phyloP scores from a whole-genome alignment of 2,329 filamentous ascomycete genomes.

The Phialophora macrospora region DNA sequence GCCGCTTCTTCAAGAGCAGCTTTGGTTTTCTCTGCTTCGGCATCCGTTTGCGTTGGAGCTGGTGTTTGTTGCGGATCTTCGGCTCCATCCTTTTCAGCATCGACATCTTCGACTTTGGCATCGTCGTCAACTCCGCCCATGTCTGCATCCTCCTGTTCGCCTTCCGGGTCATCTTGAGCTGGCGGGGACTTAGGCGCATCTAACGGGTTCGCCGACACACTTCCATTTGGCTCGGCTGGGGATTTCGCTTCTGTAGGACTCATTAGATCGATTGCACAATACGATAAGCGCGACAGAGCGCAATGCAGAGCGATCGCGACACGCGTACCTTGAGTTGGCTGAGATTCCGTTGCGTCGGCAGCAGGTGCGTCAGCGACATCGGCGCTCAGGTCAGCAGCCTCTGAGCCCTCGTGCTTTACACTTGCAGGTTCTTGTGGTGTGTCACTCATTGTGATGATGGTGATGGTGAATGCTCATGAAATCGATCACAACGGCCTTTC shows the following conservation, averaged over 20 bases:
- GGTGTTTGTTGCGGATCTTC: constrained; percentile 48
- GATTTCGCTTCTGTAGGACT: constrained; percentile 18
- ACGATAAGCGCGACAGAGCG: not conserved
- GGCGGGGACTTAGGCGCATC: constrained; percentile 70
- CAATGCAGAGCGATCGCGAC: not conserved
- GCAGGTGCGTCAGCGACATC: constrained; percentile 12
- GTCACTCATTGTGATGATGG: constrained; percentile 22
- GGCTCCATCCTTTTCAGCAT: constrained; percentile 49
- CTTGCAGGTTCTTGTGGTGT: constrained; percentile 17
- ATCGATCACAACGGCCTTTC: not conserved
- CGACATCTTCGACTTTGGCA: constrained; percentile 47
- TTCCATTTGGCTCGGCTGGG: constrained; percentile 21
- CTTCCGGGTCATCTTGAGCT: constrained; percentile 62
- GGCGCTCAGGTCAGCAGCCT: constrained; percentile 15
- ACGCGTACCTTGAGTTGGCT: constrained; percentile 29
- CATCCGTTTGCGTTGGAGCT: constrained; percentile 55
- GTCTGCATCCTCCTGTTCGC: constrained; percentile 71
- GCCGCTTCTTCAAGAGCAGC: constrained; percentile 82
- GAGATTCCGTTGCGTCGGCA: constrained; percentile 13
- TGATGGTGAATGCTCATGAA: constrained; percentile 5
- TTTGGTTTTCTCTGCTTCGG: constrained; percentile 71
- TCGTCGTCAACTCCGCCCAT: constrained; percentile 69
- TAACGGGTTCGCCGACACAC: constrained; percentile 29
- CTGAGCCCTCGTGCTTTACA: constrained; percentile 32
- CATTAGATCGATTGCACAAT: not conserved